A percentile compares a stretch with the other conserved stretches of the same genome.
Conservation (phyloP, 192 early-diverging fungal genomes). For the Mortierella alpina region DNA sequence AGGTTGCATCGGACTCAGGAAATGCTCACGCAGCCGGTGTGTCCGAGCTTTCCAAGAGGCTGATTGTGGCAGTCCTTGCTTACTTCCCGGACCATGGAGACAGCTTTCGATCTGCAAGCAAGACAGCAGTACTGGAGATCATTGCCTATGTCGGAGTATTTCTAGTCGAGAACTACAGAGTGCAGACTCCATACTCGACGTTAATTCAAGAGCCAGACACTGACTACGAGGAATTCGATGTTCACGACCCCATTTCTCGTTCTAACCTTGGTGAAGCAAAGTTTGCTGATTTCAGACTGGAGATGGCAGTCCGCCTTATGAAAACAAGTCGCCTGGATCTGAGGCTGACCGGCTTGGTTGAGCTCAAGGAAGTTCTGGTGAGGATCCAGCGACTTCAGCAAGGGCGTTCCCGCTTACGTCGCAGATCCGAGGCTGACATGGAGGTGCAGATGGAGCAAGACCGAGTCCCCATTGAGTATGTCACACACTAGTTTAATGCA, state of each 20-base stretch:
- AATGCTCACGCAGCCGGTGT: neutral
- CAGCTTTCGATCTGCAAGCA: constrained; percentile 35
- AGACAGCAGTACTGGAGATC: constrained; percentile 29
- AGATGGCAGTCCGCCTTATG: constrained; percentile 57
- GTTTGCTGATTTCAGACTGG: constrained; percentile 52
- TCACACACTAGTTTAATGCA: neutral
- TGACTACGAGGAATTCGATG: constrained; percentile 47
- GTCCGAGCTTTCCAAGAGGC: constrained; percentile 14
- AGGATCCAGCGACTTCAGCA: constrained; percentile 46
- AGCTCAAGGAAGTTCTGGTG: constrained; percentile 57
- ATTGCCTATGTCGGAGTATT: constrained; percentile 31
- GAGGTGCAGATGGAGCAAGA: constrained; percentile 36
- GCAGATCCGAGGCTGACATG: constrained; percentile 49
- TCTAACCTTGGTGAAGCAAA: constrained; percentile 49
- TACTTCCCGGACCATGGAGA: constrained; percentile 43
- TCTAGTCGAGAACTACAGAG: constrained; percentile 36
- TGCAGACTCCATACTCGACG: constrained; percentile 15
- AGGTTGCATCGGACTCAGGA: constrained; percentile 20
- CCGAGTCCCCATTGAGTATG: constrained; percentile 48
- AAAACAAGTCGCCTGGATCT: constrained; percentile 57
- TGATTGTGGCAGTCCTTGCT: constrained; percentile 24
- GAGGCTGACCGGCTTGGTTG: constrained; percentile 55
- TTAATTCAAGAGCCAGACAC: constrained; percentile 41
- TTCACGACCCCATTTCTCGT: constrained; percentile 31
- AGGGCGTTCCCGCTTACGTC: constrained; percentile 27